Base-by-base conservation (phyloP, 345 rosid genomes). In the Murraya paniculata region DNA sequence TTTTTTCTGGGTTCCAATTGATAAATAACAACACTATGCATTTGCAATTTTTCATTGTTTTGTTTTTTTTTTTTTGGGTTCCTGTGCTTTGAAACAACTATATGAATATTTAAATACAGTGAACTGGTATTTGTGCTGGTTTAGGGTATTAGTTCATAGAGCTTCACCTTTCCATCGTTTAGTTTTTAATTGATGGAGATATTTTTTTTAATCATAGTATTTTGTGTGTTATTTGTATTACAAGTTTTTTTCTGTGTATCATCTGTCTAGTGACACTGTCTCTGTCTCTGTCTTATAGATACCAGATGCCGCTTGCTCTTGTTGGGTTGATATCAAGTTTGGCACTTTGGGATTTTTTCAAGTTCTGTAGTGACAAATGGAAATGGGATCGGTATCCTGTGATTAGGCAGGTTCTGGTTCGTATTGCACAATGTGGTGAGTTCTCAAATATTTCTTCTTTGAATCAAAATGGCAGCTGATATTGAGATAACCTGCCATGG, bases 241-340 rank as follows among this genome's bases (percentile, higher is more conserved):
- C 50, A 25, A 30, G 30, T 24, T 57, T 80, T 75, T 57, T 24
- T 39, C 41, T 58, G 64, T n/a, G 6, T 2, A n/a, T 48, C 27
- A n/a, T 67, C 28, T 57, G 1, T 28, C 25, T 64, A 64, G 24
- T 69, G 16, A 36, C 50, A 33, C 28, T 75, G 36, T 74, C 38
- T 62, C n/a, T 77, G 53, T 48, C 73, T 55, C 39, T 56, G 45
- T 64, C 53, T 81, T 83, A 38, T 66, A 94, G 98, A 85, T 96
- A 96, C 84, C 98, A 94, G 82, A 93, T 94, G 94, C 98, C 98
- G 19, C 87, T 92, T 73, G 93, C 99, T 60, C 93, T 96, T 68
- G 83, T 89, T 68, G 98, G 98, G 72, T 82, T 96, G 83, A 48
- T 92, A 68, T 89, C 91, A 70, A 86, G 98, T 82, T 89, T 96